Conservation (phyloP, 2,329 filamentous ascomycete genomes). For the Myrmaecium sp. region DNA sequence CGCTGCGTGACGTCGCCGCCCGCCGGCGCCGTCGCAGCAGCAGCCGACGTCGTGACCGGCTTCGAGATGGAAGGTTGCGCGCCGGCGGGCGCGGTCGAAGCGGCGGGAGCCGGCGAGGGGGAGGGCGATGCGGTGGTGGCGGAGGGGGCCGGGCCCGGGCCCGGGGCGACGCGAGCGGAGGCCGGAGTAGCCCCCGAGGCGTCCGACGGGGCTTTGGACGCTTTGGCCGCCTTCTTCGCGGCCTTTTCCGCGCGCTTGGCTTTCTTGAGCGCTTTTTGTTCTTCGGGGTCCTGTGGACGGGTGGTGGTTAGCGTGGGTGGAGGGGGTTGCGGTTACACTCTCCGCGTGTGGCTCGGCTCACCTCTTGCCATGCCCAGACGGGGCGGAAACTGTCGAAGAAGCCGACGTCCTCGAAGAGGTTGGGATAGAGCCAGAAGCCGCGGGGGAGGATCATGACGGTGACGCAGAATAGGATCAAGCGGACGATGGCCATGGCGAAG, state of each 20-base stretch:
- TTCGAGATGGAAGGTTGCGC: conserved; percentile 8
- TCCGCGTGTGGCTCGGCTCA: conserved; percentile 27
- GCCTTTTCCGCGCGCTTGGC: conserved; percentile 6
- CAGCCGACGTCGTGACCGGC: not conserved
- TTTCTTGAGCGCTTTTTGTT: conserved; percentile 15
- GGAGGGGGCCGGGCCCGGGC: too few species aligned
- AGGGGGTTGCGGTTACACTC: not conserved
- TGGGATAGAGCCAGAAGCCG: conserved; percentile 95
- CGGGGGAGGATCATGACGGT: conserved; percentile 75
- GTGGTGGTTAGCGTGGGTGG: conserved; percentile 3
- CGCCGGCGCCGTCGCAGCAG: conserved; percentile 2
- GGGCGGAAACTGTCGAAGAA: conserved; percentile 96
- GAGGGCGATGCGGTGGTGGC: conserved; percentile 18
- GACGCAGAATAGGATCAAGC: conserved; percentile 81
- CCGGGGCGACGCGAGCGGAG: too few species aligned
- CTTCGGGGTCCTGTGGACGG: conserved; percentile 6
- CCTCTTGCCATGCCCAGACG: conserved; percentile 96
- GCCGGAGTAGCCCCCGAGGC: too few species aligned
- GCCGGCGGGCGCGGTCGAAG: conserved; percentile 10
- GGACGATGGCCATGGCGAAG: conserved; percentile 95
- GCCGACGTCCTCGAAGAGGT: conserved; percentile 94
- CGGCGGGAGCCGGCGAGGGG: conserved; percentile 12
- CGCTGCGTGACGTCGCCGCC: conserved; percentile 3
- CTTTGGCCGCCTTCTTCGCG: conserved; percentile 10
- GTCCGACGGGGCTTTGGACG: conserved; percentile 7